A percentile compares a stretch with the other conserved stretches of the same genome.
These are phyloP conservation scores for Thermothielavioides terrestris DNA, from an alignment of 495 filamentous ascomycete genomes.

Conservation along the genomic window DNA sequence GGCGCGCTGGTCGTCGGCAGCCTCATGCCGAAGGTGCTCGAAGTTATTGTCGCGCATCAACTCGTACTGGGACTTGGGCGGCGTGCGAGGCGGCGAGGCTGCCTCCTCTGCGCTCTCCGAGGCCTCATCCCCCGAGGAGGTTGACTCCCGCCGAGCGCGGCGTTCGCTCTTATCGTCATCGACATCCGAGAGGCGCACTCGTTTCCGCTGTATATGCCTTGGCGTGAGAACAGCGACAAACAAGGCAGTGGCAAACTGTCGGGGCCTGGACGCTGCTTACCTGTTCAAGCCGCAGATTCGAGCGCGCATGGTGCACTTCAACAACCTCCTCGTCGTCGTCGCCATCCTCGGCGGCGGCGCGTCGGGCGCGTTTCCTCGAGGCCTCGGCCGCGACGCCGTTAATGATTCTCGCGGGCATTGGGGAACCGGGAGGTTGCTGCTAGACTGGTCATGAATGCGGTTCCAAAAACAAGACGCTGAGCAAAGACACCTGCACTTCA, in stretches of 20 bases:
- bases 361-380: slow-evolving; percentile 29
- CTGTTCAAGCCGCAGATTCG: slow-evolving; percentile 35
- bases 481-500: too few relatives aligned
- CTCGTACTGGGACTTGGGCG: slow-evolving; percentile 44
- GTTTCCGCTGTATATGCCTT: slow-evolving; percentile 32
- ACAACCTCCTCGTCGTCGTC: slow-evolving; percentile 43
- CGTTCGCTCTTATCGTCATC: slow-evolving; percentile 12
- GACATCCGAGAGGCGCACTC: slow-evolving; percentile 32
- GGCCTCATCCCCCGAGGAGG: slow-evolving; percentile 29
- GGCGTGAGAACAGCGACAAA: neutral
- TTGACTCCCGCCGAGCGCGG: slow-evolving; percentile 16
- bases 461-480: neutral
- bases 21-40: slow-evolving; percentile 45
- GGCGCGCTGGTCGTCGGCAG: slow-evolving; percentile 54
- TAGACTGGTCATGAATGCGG: neutral
- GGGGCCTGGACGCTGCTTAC: slow-evolving; percentile 31
- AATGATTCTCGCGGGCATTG: slow-evolving; percentile 17
- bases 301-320: slow-evolving; percentile 38
- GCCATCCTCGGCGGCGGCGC: slow-evolving; percentile 26
- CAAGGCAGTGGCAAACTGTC: neutral
- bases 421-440: neutral
- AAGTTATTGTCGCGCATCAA: slow-evolving; percentile 43
- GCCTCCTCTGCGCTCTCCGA: slow-evolving; percentile 14
- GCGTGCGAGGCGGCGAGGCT: slow-evolving; percentile 16
- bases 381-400: slow-evolving; percentile 16